Conservation (phyloP, 768 basidiomycete genomes). For the Ephemerocybe angulata region DNA sequence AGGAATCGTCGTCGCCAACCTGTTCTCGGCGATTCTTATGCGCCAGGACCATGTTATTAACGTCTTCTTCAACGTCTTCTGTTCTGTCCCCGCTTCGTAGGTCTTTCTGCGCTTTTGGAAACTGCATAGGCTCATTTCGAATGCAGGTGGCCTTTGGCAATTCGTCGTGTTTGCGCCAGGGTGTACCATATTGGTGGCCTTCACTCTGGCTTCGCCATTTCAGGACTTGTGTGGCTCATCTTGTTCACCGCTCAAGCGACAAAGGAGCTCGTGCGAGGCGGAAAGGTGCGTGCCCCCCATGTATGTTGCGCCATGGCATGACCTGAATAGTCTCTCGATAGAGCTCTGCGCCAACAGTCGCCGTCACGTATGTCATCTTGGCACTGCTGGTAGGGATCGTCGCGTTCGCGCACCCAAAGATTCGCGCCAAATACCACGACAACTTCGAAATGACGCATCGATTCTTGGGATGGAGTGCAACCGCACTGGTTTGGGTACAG, state of each 20-base stretch:
- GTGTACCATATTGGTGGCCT: conserved; percentile 61
- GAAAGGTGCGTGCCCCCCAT: conserved; percentile 24
- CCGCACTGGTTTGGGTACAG: conserved; percentile 53
- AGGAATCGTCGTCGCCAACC: conserved; percentile 42
- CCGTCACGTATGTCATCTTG: conserved; percentile 50
- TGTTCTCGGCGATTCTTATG: conserved; percentile 47
- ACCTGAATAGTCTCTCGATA: too few species aligned
- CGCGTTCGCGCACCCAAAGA: conserved; percentile 46
- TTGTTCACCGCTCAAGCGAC: conserved; percentile 51
- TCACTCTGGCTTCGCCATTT: conserved; percentile 56
- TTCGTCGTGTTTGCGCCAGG: conserved; percentile 50
- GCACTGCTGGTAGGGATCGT: conserved; percentile 46
- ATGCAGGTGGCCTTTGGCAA: conserved; percentile 49
- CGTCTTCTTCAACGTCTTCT: conserved; percentile 50
- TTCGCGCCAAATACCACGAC: conserved; percentile 47
- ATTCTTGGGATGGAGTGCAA: conserved; percentile 53
- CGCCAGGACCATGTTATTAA: conserved; percentile 59
- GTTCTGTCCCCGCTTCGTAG: conserved; percentile 47
- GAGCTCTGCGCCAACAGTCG: conserved; percentile 46
- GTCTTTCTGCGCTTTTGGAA: conserved; percentile 15
- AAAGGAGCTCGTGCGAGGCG: conserved; percentile 38
- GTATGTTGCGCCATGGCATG: too few species aligned
- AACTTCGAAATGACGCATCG: conserved; percentile 54
- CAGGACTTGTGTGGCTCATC: conserved; percentile 51
- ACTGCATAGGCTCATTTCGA: conserved; percentile 2